phyloP scores from a whole-genome alignment of 495 filamentous ascomycete genomes.

The Rhypophila decipiens region DNA sequence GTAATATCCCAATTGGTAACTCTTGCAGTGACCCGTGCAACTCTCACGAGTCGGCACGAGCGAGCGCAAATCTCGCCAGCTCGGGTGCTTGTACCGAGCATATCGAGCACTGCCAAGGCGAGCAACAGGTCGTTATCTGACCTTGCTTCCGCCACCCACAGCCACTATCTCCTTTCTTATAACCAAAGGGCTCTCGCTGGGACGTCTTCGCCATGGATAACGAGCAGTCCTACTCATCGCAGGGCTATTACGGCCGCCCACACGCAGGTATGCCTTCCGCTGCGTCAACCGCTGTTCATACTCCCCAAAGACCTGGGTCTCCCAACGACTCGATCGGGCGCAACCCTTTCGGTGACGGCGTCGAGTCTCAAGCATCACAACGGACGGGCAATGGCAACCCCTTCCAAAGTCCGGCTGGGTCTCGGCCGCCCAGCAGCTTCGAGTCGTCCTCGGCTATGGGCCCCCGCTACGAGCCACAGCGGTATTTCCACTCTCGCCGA shows the following conservation, averaged over 20 bases:
- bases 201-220: neutral
- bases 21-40: too few species aligned
- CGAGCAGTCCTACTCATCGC: slow-evolving; percentile 2
- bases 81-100: too few species aligned
- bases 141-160: neutral
- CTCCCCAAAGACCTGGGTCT: slow-evolving; percentile 32
- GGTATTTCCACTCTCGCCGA: slow-evolving; percentile 71
- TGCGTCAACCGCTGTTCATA: slow-evolving; percentile 25
- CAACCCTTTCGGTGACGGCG: slow-evolving; percentile 29
- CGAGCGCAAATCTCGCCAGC: too few species aligned
- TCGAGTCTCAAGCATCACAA: slow-evolving; percentile 29
- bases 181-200: neutral
- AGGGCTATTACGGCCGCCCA: slow-evolving; percentile 8
- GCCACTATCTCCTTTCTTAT: neutral
- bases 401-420: slow-evolving; percentile 51
- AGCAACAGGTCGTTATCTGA: too few species aligned
- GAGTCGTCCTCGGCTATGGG: slow-evolving; percentile 40
- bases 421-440: slow-evolving; percentile 48
- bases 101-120: too few species aligned
- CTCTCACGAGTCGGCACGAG: too few species aligned
- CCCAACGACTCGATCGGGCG: slow-evolving; percentile 27
- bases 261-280: slow-evolving; percentile 5
- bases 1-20: too few species aligned
- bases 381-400: slow-evolving; percentile 38
- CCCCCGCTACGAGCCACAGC: slow-evolving; percentile 28